A percentile compares a stretch with the other conserved stretches of the same genome.
These are phyloP conservation scores for Podospora anserina DNA, from an alignment of 495 filamentous ascomycete species.

Conservation along the genomic window DNA sequence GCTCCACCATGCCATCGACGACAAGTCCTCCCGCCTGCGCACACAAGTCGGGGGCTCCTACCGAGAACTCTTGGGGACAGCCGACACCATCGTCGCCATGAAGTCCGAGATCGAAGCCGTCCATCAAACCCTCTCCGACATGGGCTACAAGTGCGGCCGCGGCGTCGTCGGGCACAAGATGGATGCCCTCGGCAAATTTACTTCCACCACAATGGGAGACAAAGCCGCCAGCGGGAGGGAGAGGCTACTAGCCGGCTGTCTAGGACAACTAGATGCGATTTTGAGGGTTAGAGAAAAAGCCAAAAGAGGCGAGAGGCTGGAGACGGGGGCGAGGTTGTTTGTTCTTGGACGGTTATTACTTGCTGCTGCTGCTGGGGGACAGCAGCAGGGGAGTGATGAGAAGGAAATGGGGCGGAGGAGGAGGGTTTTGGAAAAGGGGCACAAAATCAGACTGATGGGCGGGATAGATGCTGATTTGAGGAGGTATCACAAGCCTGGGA, in stretches of 20 bases:
- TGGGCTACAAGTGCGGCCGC: slow-evolving; percentile 77
- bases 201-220: slow-evolving; percentile 31
- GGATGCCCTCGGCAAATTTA: slow-evolving; percentile 59
- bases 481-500: slow-evolving; percentile 23
- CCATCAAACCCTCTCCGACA: slow-evolving; percentile 63
- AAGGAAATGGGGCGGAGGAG: slow-evolving; percentile 54
- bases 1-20: slow-evolving; percentile 57
- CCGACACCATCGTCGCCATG: slow-evolving; percentile 89
- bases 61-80: slow-evolving; percentile 86
- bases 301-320: slow-evolving; percentile 46
- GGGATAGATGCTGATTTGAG: slow-evolving; percentile 67
- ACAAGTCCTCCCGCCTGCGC: slow-evolving; percentile 83
- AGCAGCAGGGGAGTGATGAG: slow-evolving; percentile 28
- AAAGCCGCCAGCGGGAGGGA: slow-evolving; percentile 33
- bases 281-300: slow-evolving; percentile 47
- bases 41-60: slow-evolving; percentile 92
- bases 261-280: slow-evolving; percentile 36
- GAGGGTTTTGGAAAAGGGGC: slow-evolving; percentile 58
- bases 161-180: slow-evolving; percentile 65
- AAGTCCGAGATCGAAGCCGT: slow-evolving; percentile 69
- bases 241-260: slow-evolving; percentile 42
- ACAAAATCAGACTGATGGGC: slow-evolving; percentile 55
- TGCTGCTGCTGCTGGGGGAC: slow-evolving; percentile 43
- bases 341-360: slow-evolving; percentile 62
- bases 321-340: slow-evolving; percentile 75